Evolutionary conservation across 352 stramenopile species (phyloP), one percentile per base, ranked within the genome.

Genomic region (Phytophthora multivora): DNA sequence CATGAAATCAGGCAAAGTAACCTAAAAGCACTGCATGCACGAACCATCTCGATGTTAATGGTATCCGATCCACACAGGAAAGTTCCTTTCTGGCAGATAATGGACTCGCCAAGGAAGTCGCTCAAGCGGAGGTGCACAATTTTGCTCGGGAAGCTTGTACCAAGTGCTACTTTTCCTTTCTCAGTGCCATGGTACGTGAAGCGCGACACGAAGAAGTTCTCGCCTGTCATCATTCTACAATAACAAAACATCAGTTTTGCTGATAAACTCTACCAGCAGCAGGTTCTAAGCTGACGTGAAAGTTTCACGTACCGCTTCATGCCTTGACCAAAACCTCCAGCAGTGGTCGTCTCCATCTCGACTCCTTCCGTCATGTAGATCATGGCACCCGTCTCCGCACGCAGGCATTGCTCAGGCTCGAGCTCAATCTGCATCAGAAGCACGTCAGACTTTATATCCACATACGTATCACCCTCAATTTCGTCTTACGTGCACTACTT

Each of bases 311-410:
- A 91, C 64, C 93, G 80, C 66, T 94, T 87, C 48, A 97, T 77
- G 19, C 88, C 92, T 59, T 93, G 73, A 7, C 90, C 84, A 28
- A 97, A 72, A 3, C 92, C 95, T n/a, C 90, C 93, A n/a, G 89
- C 92, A 7, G 89, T 97, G 0, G 80, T 94, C 28, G 89, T 97
- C 41, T 97, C 81, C 85, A 98, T 97, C 26, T 90, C 75, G 6
- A 98, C 82, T 25, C 89, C 89, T 30, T 98, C 79, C 6, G 91
- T 98, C 93, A 98, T 98, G 76, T 98, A 98, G 42, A 98, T 90
- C 87, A 98, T 97, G 13, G 93, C 89, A 6, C 93, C 93, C 12
- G 80, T 96, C 69, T 98, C 94, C 5, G 94, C 93, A 28, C 95
- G 80, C 30, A 98, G 69, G 23, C 94, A 91, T 73, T 98, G 90